Percentiles rank a stretch among this genome's conserved stretches.
Conservation (phyloP, 441 rosid genomes). For the Hura crepitans region DNA sequence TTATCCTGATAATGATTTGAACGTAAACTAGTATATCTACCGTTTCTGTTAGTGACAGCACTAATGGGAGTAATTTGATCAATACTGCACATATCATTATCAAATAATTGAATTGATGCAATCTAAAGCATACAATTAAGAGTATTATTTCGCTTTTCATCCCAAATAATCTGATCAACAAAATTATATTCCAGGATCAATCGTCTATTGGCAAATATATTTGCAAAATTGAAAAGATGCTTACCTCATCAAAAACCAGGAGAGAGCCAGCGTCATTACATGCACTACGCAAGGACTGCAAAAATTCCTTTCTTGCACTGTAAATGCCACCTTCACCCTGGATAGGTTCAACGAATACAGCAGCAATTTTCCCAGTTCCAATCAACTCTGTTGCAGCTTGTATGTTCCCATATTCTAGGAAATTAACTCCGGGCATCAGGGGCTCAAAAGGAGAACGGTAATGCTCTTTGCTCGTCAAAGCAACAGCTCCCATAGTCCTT, state of each 20-base stretch:
- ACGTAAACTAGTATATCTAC: background rate
- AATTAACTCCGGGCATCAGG: constrained; percentile 91
- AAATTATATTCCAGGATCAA: background rate
- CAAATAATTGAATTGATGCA: no score
- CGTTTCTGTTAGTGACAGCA: background rate
- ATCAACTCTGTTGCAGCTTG: constrained; percentile 53
- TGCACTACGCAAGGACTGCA: constrained; percentile 60
- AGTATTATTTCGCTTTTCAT: background rate
- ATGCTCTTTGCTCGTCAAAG: constrained; percentile 86
- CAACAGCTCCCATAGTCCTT: constrained; percentile 52
- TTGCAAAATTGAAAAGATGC: background rate
- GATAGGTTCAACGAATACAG: constrained; percentile 86
- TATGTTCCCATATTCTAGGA: constrained; percentile 71
- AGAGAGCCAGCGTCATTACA: constrained; percentile 79
- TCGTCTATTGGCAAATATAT: background rate
- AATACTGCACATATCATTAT: background rate
- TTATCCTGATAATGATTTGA: background rate
- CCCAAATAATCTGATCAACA: background rate
- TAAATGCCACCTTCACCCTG: constrained; percentile 96
- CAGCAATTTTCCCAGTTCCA: constrained; percentile 57
- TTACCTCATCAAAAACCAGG: constrained; percentile 79
- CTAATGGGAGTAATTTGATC: background rate
- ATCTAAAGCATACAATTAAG: no score
- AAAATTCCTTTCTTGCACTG: constrained; percentile 73
- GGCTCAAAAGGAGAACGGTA: constrained; percentile 87